phyloP scores from a whole-genome alignment of 805 yeast species.

The Yarrowia deformans region DNA sequence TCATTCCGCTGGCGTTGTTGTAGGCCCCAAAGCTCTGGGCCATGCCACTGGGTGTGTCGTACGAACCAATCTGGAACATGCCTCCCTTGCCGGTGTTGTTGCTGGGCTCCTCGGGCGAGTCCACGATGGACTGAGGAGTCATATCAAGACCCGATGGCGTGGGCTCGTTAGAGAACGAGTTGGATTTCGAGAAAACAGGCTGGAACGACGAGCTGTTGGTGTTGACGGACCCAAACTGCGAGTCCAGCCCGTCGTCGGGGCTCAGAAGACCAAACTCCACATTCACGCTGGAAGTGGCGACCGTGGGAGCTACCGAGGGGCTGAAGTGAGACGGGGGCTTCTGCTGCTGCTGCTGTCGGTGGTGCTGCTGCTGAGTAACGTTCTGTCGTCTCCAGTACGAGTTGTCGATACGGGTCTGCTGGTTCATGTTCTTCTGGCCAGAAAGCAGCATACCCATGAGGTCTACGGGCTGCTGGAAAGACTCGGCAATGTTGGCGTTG shows the following conservation, averaged over 20 bases:
- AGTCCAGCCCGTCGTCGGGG: constrained; percentile 37
- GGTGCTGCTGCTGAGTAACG: constrained; percentile 6
- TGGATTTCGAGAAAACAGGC: constrained; percentile 22
- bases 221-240: constrained; percentile 37
- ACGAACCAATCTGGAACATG: constrained; percentile 38
- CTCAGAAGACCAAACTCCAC: constrained; percentile 37
- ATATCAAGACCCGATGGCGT: constrained; percentile 28
- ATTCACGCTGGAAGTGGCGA: constrained; percentile 33
- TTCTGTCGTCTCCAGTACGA: constrained; percentile 33
- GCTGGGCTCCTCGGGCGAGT: constrained; percentile 38
- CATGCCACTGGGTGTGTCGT: constrained; percentile 32
- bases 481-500: constrained; percentile 12
- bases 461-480: constrained; percentile 36
- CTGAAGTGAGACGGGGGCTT: constrained; percentile 28
- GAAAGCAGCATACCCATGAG: constrained; percentile 39
- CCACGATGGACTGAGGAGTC: constrained; percentile 38
- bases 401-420: constrained; percentile 33
- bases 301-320: constrained; percentile 36
- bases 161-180: constrained; percentile 37
- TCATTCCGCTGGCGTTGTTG: constrained; percentile 36
- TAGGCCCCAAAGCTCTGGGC: constrained; percentile 35
- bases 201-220: constrained; percentile 32
- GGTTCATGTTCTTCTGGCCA: constrained; percentile 27
- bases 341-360: constrained; percentile 22
- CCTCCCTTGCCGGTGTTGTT: constrained; percentile 12